phyloP scores from a whole-genome alignment of 352 stramenopile species.

The Pythium brassicae region DNA sequence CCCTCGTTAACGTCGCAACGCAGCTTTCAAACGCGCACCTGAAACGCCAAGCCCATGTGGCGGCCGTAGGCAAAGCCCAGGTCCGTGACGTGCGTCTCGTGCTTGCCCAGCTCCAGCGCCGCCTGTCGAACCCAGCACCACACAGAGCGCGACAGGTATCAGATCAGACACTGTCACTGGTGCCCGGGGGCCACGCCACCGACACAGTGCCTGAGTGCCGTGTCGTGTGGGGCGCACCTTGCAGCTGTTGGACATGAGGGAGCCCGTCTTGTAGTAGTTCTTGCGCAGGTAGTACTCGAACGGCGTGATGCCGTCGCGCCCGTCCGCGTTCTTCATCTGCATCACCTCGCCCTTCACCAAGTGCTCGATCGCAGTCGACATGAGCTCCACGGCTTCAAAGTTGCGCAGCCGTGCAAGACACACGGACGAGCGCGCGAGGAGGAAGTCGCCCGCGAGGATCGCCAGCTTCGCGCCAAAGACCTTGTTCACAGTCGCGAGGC shows the following conservation, averaged over 20 bases:
- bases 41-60: constrained; percentile 97
- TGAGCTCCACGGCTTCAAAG: constrained; percentile 95
- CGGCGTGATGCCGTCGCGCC: constrained; percentile 56
- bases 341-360: constrained; percentile 99
- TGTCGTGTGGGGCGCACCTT: constrained; percentile 20
- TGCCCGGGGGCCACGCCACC: too few relatives aligned
- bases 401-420: constrained; percentile 93
- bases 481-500: constrained; percentile 92
- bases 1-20: too few relatives aligned
- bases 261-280: constrained; percentile 99
- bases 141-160: not conserved
- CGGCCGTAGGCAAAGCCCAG: constrained; percentile 96
- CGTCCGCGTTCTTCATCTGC: constrained; percentile 94
- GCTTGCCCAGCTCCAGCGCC: constrained; percentile 90
- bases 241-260: constrained; percentile 98
- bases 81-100: constrained; percentile 77
- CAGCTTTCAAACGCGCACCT: constrained; percentile 71
- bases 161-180: too few relatives aligned
- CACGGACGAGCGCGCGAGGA: constrained; percentile 96
- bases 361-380: constrained; percentile 98
- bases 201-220: too few relatives aligned
- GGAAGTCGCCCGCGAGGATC: constrained; percentile 97
- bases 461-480: constrained; percentile 99
- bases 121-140: constrained; percentile 25
- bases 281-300: constrained; percentile 98